Evolutionary conservation across 2,329 filamentous ascomycete species (phyloP).

Genomic region (Scytalidium sp.): DNA sequence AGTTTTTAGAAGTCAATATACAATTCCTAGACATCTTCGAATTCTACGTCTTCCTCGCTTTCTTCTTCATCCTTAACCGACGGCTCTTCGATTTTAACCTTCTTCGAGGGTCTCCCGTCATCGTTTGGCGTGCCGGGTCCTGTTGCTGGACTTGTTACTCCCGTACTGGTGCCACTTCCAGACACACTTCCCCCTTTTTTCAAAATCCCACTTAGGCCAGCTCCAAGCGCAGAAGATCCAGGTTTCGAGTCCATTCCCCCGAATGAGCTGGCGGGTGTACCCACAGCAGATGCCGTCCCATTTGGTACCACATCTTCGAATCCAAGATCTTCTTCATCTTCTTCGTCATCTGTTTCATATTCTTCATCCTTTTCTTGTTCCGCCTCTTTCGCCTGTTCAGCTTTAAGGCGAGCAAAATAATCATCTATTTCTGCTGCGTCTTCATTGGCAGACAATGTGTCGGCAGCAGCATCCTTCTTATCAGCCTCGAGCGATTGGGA

Average conservation of each 20-base stretch:
- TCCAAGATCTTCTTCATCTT: slow-evolving; percentile 40
- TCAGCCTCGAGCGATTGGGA: slow-evolving; percentile 36
- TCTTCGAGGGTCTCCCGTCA: slow-evolving; percentile 53
- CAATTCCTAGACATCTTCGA: slow-evolving; percentile 49
- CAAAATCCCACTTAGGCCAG: slow-evolving; percentile 20
- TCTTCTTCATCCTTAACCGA: slow-evolving; percentile 36
- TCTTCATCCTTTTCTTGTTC: slow-evolving; percentile 49
- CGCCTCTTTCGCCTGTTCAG: slow-evolving; percentile 51
- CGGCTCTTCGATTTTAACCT: slow-evolving; percentile 55
- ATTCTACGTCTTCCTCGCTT: slow-evolving; percentile 54
- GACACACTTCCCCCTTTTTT: slow-evolving; percentile 26
- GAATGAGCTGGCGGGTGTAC: slow-evolving; percentile 24
- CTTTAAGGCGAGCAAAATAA: slow-evolving; percentile 65
- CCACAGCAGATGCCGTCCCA: slow-evolving; percentile 18
- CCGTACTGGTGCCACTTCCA: slow-evolving; percentile 27
- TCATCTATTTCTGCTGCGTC: slow-evolving; percentile 60
- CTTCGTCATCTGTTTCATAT: slow-evolving; percentile 45
- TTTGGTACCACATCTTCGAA: slow-evolving; percentile 43
- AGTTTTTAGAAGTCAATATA: neutral
- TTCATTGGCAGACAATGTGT: slow-evolving; percentile 39
- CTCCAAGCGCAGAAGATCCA: slow-evolving; percentile 12
- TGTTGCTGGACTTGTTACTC: slow-evolving; percentile 28
- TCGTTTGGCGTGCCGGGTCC: slow-evolving; percentile 31
- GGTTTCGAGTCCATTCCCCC: slow-evolving; percentile 15
- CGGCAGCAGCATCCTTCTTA: slow-evolving; percentile 41